Evolutionary conservation across 2,329 filamentous ascomycete genomes (phyloP).

Genomic region (Cercospora sp.): DNA sequence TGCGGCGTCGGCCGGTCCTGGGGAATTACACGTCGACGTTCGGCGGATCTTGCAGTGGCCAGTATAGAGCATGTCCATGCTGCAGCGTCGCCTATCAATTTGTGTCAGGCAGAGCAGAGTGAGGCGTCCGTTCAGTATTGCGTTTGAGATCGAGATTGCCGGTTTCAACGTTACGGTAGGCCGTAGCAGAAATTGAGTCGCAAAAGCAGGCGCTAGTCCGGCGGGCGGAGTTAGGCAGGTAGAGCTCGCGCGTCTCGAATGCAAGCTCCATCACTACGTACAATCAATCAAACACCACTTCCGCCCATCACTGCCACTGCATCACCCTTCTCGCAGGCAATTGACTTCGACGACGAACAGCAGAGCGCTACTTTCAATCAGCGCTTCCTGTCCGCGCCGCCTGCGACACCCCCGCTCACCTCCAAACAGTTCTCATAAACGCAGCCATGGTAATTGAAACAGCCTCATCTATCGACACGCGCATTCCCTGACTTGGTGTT

Average conservation of each 20-base stretch:
- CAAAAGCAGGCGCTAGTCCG: background rate
- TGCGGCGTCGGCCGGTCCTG: background rate
- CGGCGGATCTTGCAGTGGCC: background rate
- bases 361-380: background rate
- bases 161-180: background rate
- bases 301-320: background rate
- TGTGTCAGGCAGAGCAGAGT: background rate
- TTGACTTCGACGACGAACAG: background rate
- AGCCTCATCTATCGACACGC: slow-evolving; percentile 9
- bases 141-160: background rate
- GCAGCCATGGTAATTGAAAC: slow-evolving; percentile 34
- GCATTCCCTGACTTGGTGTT: background rate
- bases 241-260: slow-evolving; percentile 11
- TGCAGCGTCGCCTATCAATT: background rate
- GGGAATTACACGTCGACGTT: background rate
- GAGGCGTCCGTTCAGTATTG: background rate
- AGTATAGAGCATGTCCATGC: background rate
- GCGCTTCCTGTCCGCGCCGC: background rate
- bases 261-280: slow-evolving; percentile 10
- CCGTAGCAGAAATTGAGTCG: background rate
- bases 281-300: background rate
- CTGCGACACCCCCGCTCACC: slow-evolving; percentile 10
- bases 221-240: slow-evolving; percentile 13
- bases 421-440: slow-evolving; percentile 11
- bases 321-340: background rate